A percentile compares a stretch with the other conserved stretches of the same genome.
Evolutionary conservation across 805 yeast genomes (phyloP).

Genomic region (Teunomyces stri): DNA sequence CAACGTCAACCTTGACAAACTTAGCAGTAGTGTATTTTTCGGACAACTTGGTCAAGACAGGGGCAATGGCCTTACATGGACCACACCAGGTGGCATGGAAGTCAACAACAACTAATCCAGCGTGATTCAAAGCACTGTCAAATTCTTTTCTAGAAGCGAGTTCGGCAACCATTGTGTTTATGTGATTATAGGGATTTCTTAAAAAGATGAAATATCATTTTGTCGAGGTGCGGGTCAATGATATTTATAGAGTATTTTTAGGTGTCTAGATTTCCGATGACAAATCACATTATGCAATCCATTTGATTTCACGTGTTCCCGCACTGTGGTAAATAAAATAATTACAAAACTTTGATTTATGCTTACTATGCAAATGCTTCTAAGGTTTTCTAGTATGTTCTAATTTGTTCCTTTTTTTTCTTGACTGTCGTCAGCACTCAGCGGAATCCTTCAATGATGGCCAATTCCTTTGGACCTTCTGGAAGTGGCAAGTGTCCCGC

Average conservation of each 20-base stretch:
- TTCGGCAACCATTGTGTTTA: conserved; percentile 34
- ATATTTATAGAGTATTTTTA: background rate
- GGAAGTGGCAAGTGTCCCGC: conserved; percentile 2
- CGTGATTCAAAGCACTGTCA: conserved; percentile 56
- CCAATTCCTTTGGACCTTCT: background rate
- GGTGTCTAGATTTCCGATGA: conserved; percentile 1
- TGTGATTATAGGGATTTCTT: background rate
- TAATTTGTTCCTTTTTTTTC: background rate
- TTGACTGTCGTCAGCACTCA: background rate
- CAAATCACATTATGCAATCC: background rate
- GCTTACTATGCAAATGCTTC: background rate
- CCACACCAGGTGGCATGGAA: conserved; percentile 99
- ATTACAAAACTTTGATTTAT: background rate
- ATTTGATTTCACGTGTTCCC: background rate
- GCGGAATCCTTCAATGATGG: background rate
- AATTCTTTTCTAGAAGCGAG: conserved; percentile 52
- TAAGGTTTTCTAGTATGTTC: background rate
- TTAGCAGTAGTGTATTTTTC: conserved; percentile 61
- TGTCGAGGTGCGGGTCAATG: background rate
- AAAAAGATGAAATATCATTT: background rate
- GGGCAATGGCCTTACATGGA: conserved; percentile 97
- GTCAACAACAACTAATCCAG: conserved; percentile 85
- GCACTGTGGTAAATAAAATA: background rate
- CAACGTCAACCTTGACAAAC: conserved; percentile 92
- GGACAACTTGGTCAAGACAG: conserved; percentile 81